phyloP scores from a whole-genome alignment of 106 monocot genomes.

The Cymbidium sinense region DNA sequence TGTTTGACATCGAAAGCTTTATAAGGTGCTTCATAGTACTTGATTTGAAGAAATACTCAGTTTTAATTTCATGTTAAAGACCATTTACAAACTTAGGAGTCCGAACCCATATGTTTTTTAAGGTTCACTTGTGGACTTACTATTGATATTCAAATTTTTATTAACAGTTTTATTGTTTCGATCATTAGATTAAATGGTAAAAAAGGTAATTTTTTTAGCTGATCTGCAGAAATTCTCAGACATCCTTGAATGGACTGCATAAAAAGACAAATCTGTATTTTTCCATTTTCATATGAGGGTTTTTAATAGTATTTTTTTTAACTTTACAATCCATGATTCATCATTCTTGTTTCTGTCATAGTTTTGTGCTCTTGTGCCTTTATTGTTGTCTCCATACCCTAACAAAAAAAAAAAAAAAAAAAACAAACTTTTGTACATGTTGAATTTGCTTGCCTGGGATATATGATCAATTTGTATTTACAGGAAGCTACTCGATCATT shows the following conservation, averaged over 20 bases:
- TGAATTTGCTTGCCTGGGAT: not conserved
- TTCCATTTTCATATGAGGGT: not conserved
- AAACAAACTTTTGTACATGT: not conserved
- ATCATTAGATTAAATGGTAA: not conserved
- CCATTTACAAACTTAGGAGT: not conserved
- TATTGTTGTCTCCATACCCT: not conserved
- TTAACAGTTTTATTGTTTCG: not conserved
- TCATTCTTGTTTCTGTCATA: not conserved
- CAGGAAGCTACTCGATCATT: not conserved
- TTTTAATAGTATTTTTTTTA: not conserved
- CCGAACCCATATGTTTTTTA: not conserved
- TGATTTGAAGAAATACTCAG: no score
- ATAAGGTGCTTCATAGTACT: no score
- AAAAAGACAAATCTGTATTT: not conserved
- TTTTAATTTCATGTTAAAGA: no score
- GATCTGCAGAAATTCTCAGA: not conserved
- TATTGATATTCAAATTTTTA: not conserved
- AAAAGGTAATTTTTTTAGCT: not conserved
- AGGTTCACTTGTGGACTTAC: no score
- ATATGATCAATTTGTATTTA: not conserved
- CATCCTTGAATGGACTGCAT: not conserved
- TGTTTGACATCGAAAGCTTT: no score
- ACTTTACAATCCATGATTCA: not conserved
- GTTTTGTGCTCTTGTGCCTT: not conserved
- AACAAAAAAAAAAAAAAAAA: no score